These are phyloP conservation scores for Rhynchospora tenuis DNA, from an alignment of 176 grass and related monocot genomes.

Conservation along the genomic window DNA sequence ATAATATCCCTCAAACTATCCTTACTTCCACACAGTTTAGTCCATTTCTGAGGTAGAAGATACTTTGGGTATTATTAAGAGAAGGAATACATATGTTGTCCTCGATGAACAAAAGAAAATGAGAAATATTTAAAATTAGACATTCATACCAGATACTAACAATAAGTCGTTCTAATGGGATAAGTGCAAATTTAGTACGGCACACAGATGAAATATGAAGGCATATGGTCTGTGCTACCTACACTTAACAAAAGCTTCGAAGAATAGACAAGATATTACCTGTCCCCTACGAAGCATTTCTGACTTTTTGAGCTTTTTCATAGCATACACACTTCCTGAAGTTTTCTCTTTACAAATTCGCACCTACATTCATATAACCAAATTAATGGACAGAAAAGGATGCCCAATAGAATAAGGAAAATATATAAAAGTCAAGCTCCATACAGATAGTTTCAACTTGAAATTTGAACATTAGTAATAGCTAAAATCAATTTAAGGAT, in stretches of 20 bases:
- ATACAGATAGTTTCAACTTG: background rate
- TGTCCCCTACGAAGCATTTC: conserved; percentile 99
- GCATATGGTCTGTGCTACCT: no score
- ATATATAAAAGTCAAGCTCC: background rate
- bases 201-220: background rate
- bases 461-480: background rate
- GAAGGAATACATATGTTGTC: background rate
- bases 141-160: background rate
- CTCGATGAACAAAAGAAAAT: background rate
- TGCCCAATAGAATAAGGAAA: background rate
- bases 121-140: background rate
- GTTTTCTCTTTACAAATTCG: conserved; percentile 90
- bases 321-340: conserved; percentile 83
- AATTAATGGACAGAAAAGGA: conserved; percentile 15
- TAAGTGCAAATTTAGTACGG: background rate
- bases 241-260: background rate
- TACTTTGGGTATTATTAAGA: background rate
- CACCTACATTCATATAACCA: conserved; percentile 55
- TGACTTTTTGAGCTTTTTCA: conserved; percentile 99
- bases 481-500: background rate
- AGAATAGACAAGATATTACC: conserved; percentile 50
- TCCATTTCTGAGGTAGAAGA: background rate
- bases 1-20: background rate
- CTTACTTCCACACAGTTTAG: background rate
- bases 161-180: background rate